Base-by-base conservation (phyloP, 176 grass and related monocot species). In the Tuctoria greenei region DNA sequence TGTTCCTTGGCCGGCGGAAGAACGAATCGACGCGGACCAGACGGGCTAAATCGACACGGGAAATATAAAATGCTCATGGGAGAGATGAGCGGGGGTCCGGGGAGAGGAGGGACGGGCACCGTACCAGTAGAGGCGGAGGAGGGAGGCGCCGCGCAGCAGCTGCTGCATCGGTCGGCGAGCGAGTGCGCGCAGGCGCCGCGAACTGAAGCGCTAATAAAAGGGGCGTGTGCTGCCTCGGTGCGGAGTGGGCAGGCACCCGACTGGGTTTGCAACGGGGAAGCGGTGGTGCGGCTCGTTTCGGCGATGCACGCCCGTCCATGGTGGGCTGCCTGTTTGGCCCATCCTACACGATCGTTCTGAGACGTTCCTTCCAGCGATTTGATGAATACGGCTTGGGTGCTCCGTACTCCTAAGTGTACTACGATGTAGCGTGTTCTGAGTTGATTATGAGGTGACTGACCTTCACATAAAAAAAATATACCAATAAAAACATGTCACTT, bases 101-200 rank as follows among this genome's bases (percentile, higher is more conserved):
- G 24, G 44, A 6, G 54, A 47, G 28, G 39, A 34, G 16, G 62
- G 8, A 7, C 12, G 41, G 4, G 11, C n/a, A 36, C 50, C 60
- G 59, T 51, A 74, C 72, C 72, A 8, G 79, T 34, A 44, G 71
- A 82, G 71, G 67, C 62, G 58, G 78, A 74, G 54, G 64, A 85
- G 68, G 38, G 74, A 83, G 20, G 61, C 75, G 44, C 64, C 82
- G 73, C 76, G 72, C 72, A 87, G 75, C 43, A 91, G 71, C 57
- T 72, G 77, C 67, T 72, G 88, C 92, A 95, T 95, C 81, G 36
- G 78, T 88, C 78, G 36, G 65, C 82, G 78, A 67, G 75, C 25
- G 45, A 15, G 51, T 39, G 75, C 34, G 73, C 50, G 63, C 35
- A 73, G 73, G 51, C 78, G 65, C 72, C 73, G 58, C 46, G 59